Evolutionary conservation across 148 eudicot species (phyloP).

Genomic region (Gaultheria prostrata): DNA sequence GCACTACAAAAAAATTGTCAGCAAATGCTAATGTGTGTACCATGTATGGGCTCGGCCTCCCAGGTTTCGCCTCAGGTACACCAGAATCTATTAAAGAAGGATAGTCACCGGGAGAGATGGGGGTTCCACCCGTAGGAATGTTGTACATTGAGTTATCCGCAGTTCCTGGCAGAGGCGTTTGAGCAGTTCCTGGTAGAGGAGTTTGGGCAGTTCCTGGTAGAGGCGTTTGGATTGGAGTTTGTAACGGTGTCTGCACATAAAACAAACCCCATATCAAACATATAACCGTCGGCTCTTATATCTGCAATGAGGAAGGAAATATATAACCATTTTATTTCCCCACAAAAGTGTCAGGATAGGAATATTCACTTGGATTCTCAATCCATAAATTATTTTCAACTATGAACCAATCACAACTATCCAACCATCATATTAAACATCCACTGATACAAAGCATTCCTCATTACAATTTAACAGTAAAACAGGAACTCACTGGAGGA

Average conservation of each 20-base stretch:
- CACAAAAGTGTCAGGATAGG: not conserved
- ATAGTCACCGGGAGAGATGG: constrained; percentile 61
- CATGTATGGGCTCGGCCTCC: constrained; percentile 85
- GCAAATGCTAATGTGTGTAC: constrained; percentile 30
- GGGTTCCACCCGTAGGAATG: constrained; percentile 76
- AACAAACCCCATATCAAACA: constrained; percentile 1
- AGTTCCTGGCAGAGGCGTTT: constrained; percentile 43
- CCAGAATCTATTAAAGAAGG: constrained; percentile 45
- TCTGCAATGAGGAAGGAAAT: not conserved
- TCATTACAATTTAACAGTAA: not conserved
- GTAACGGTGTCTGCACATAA: constrained; percentile 64
- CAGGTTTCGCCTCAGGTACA: constrained; percentile 48
- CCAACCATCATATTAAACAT: not conserved
- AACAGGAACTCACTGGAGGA: constrained; percentile 65
- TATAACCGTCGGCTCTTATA: not conserved
- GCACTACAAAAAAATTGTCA: not conserved
- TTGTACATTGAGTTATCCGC: constrained; percentile 72
- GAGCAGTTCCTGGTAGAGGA: constrained; percentile 47
- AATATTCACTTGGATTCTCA: not conserved
- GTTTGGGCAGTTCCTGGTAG: constrained; percentile 58
- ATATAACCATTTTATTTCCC: not conserved
- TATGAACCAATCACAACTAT: not conserved
- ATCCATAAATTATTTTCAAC: not conserved
- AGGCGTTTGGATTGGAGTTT: constrained; percentile 58
- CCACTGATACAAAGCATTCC: not conserved